Percentiles rank a stretch among this genome's conserved stretches.
These are phyloP conservation scores for Leishmania martiniquensis DNA, from an alignment of 208 protist genomes.

Conservation along the genomic window DNA sequence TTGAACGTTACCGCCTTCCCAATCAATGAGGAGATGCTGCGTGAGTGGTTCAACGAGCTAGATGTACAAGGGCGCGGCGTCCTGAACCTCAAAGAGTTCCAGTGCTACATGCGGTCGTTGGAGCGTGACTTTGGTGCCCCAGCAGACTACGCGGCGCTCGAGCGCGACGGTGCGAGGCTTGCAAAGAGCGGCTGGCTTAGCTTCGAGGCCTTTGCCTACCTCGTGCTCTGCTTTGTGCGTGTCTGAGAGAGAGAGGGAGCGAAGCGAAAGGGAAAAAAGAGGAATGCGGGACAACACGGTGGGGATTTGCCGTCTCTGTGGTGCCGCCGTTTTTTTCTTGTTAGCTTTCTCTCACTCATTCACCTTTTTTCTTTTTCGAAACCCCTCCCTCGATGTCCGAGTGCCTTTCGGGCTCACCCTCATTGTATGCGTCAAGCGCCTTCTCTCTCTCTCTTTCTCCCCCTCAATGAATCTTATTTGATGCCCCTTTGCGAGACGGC, in stretches of 20 bases:
- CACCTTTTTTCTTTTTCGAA: too few species aligned
- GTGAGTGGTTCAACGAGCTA: slow-evolving; percentile 71
- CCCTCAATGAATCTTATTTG: too few species aligned
- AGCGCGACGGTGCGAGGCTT: slow-evolving; percentile 48
- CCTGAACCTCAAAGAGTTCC: slow-evolving; percentile 51
- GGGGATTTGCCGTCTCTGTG: background rate
- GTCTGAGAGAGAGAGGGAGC: slow-evolving; percentile 11
- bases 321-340: background rate
- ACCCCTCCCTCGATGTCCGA: too few species aligned
- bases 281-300: background rate
- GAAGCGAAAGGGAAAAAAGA: background rate
- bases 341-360: too few species aligned
- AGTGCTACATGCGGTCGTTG: slow-evolving; percentile 46
- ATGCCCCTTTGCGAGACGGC: background rate
- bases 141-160: slow-evolving; percentile 42
- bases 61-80: slow-evolving; percentile 37
- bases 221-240: slow-evolving; percentile 65
- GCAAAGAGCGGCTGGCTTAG: slow-evolving; percentile 52
- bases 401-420: too few species aligned
- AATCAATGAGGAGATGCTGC: slow-evolving; percentile 58
- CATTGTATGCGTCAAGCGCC: too few species aligned
- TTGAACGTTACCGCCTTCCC: slow-evolving; percentile 70
- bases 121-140: slow-evolving; percentile 72
- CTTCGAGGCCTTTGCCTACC: slow-evolving; percentile 83
- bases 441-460: too few species aligned